Evolutionary conservation across 2,329 filamentous ascomycete species (phyloP), one percentile per base, ranked within the genome.

Genomic region (Mycosphaerella arachidis): DNA sequence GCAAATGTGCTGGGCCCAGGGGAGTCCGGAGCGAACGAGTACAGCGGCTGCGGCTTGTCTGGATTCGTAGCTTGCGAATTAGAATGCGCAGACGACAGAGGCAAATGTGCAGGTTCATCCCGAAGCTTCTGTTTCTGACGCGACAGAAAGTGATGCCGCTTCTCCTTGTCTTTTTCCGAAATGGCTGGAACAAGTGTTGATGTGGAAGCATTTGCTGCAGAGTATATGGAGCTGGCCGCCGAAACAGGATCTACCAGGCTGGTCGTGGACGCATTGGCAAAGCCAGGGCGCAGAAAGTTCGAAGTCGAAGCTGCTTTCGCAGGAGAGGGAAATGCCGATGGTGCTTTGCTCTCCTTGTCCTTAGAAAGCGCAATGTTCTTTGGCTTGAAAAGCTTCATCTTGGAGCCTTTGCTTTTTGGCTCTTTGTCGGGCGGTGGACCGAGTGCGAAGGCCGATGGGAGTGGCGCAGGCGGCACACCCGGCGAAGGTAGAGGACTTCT

Each of bases 381-480:
- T 0, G 89, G 89, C 54, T 90, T 84, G 6, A 92, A 92, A 30
- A 93, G 80, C 77, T 93, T 93, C 72, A 90, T 88, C 75, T 91
- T 92, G 62, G 86, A 86, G 74, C 90, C 90, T 68, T 83, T 79
- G 67, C 84, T 84, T 24, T 86, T 86, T 55, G 82, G 81, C 72
- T 89, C 87, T 66, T 89, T 86, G 2, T 75, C 74, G 8, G 67
- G 62, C 16, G 68, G 67, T 40, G 66, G 64, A 24, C 68, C 67
- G 30, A 66, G 53, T 53, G 57, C 20, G 51, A 59, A 43, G 46
- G 46, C 62, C 10, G 48, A 52, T 35, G 62, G 37, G 16, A 65
- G 55, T 46, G 59, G 57, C 27, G 66, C 58, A 31, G 59, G 57
- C 31, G 67, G 59, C 40, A 67, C 56, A 56, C 72, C 71, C 4